Conservation (phyloP, 1,139 yeast genomes). For the Taiozyma sp. region DNA sequence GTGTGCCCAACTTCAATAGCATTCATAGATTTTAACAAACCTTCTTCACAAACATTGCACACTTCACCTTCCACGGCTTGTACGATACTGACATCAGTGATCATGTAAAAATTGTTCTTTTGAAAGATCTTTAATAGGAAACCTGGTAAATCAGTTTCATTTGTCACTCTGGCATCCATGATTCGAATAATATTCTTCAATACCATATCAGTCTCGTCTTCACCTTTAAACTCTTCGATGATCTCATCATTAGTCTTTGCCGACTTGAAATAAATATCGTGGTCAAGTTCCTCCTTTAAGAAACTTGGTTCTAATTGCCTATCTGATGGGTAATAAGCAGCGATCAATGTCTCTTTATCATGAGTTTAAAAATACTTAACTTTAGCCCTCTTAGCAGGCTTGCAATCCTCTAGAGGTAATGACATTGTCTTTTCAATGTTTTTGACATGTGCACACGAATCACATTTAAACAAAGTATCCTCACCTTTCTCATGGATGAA, state of each 20-base stretch:
- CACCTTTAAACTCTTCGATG: conserved; percentile 28
- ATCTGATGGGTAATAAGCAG: conserved; percentile 61
- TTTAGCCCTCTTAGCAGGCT: conserved; percentile 4
- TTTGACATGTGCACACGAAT: conserved; percentile 54
- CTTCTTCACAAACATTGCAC: conserved; percentile 63
- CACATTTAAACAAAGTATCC: conserved; percentile 67
- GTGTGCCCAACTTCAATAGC: conserved; percentile 97
- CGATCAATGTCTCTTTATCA: conserved; percentile 51
- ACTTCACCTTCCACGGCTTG: conserved; percentile 61
- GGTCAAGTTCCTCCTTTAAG: conserved; percentile 44
- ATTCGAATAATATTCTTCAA: conserved; percentile 51
- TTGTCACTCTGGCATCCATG: conserved; percentile 60
- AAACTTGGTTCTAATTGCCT: conserved; percentile 48
- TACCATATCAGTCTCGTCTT: conserved; percentile 41
- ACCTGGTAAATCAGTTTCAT: conserved; percentile 62
- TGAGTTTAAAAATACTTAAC: conserved; percentile 28
- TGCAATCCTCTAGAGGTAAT: conserved; percentile 31
- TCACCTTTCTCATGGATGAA: conserved; percentile 70
- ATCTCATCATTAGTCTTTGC: conserved; percentile 26
- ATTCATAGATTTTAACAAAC: conserved; percentile 38
- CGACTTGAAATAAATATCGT: conserved; percentile 29
- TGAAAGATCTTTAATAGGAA: conserved; percentile 51
- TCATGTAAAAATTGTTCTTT: conserved; percentile 57
- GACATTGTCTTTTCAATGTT: conserved; percentile 70
- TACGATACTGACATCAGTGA: conserved; percentile 61